These are phyloP conservation scores for Tillandsia leiboldiana DNA, from an alignment of 176 grass and related monocot genomes.

Conservation along the genomic window DNA sequence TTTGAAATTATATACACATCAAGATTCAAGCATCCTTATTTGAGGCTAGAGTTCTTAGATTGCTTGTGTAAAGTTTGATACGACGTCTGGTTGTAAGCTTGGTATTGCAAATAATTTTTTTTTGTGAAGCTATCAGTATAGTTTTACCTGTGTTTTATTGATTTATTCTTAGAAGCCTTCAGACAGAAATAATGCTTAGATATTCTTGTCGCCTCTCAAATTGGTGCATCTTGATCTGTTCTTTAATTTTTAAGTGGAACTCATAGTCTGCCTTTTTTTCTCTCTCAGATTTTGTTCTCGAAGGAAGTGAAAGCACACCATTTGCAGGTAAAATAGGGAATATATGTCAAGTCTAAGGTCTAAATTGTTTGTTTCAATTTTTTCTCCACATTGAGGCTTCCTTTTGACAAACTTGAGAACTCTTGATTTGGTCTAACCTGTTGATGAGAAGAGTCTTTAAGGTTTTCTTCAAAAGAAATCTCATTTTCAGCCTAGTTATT, in stretches of 20 bases:
- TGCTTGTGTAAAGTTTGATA: background rate
- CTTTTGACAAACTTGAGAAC: too few species aligned
- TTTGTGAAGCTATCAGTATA: too few species aligned
- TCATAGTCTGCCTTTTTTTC: slow-evolving; percentile 4
- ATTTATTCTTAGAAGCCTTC: too few species aligned
- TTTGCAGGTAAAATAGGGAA: slow-evolving; percentile 64
- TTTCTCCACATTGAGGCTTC: too few species aligned
- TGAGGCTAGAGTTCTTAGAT: background rate
- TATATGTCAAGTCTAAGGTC: background rate
- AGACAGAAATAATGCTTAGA: background rate
- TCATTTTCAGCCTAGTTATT: too few species aligned
- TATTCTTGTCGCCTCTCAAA: background rate
- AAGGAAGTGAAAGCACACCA: slow-evolving; percentile 89
- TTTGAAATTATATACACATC: background rate
- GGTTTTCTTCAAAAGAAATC: too few species aligned
- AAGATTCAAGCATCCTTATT: background rate
- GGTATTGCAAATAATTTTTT: too few species aligned
- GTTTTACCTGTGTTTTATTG: too few species aligned
- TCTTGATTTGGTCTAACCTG: too few species aligned
- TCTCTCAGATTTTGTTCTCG: slow-evolving; percentile 93
- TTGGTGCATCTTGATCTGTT: background rate
- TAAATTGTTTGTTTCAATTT: background rate
- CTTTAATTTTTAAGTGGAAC: background rate
- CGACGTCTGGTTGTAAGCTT: background rate
- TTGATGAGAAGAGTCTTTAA: too few species aligned